Percentiles rank a stretch among this genome's conserved stretches.
Evolutionary conservation across 1,139 yeast genomes (phyloP).

Genomic region (Tardiomyces blankii): DNA sequence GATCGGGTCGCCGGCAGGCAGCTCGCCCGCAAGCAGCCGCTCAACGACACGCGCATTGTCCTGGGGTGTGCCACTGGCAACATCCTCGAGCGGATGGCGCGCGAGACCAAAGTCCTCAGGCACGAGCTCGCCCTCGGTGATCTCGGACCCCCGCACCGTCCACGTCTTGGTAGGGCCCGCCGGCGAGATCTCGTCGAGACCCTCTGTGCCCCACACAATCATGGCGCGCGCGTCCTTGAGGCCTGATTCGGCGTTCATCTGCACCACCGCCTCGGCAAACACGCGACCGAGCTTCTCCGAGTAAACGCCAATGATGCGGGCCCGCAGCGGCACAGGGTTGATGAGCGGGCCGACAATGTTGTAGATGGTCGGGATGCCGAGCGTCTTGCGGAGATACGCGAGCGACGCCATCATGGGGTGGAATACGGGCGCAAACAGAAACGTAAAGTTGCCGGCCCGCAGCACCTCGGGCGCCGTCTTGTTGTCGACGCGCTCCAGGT

Average conservation of each 20-base stretch:
- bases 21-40: constrained; percentile 44
- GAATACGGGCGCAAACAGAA: constrained; percentile 86
- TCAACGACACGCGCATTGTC: constrained; percentile 63
- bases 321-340: constrained; percentile 78
- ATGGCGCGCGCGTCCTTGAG: constrained; percentile 44
- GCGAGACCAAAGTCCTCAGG: constrained; percentile 64
- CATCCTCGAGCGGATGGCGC: constrained; percentile 57
- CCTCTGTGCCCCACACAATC: constrained; percentile 87
- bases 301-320: constrained; percentile 84
- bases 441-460: constrained; percentile 46
- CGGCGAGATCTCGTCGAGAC: constrained; percentile 89
- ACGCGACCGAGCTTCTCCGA: constrained; percentile 67
- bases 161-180: constrained; percentile 73
- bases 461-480: constrained; percentile 58
- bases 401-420: constrained; percentile 89
- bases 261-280: constrained; percentile 70
- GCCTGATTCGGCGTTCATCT: constrained; percentile 39
- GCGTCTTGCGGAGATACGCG: constrained; percentile 58
- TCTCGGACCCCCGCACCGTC: constrained; percentile 27
- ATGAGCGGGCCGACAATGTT: constrained; percentile 86
- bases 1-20: constrained; percentile 48
- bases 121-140: constrained; percentile 27
- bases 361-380: constrained; percentile 89
- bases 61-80: constrained; percentile 75
- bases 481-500: constrained; percentile 54